A percentile compares a stretch with the other conserved stretches of the same genome.
Conservation (phyloP, 2,329 filamentous ascomycete species). For the Metarhizium humberi region DNA sequence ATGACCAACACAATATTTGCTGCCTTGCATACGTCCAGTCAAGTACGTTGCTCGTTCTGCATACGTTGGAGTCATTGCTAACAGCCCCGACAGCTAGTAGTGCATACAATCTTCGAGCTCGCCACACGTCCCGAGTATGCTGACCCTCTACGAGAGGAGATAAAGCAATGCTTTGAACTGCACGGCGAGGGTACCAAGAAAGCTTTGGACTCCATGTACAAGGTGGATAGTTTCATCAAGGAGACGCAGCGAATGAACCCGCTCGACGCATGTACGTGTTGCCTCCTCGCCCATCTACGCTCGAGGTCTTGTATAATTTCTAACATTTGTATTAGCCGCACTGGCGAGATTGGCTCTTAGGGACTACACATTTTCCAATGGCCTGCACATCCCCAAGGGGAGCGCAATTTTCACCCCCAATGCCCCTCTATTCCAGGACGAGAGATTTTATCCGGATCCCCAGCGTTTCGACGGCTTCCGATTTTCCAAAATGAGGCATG, state of each 20-base stretch:
- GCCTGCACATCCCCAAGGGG: slow-evolving; percentile 7
- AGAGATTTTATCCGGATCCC: slow-evolving; percentile 6
- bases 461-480: slow-evolving; percentile 8
- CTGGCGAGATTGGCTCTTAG: slow-evolving; percentile 7
- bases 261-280: slow-evolving; percentile 8
- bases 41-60: slow-evolving; percentile 1
- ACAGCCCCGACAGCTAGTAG: background rate
- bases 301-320: background rate
- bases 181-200: slow-evolving; percentile 7
- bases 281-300: background rate
- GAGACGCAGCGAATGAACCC: slow-evolving; percentile 10
- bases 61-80: background rate
- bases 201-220: slow-evolving; percentile 6
- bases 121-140: slow-evolving; percentile 8
- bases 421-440: slow-evolving; percentile 7
- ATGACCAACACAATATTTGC: slow-evolving; percentile 9
- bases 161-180: slow-evolving; percentile 4
- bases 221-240: slow-evolving; percentile 12
- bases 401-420: slow-evolving; percentile 9
- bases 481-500: slow-evolving; percentile 7
- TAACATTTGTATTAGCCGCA: slow-evolving; percentile 1
- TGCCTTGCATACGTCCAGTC: slow-evolving; percentile 9
- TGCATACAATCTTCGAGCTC: slow-evolving; percentile 9
- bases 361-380: slow-evolving; percentile 10
- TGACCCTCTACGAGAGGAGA: slow-evolving; percentile 7